phyloP scores from a whole-genome alignment of 768 basidiomycete genomes.

The Aureoboletus auriporus region DNA sequence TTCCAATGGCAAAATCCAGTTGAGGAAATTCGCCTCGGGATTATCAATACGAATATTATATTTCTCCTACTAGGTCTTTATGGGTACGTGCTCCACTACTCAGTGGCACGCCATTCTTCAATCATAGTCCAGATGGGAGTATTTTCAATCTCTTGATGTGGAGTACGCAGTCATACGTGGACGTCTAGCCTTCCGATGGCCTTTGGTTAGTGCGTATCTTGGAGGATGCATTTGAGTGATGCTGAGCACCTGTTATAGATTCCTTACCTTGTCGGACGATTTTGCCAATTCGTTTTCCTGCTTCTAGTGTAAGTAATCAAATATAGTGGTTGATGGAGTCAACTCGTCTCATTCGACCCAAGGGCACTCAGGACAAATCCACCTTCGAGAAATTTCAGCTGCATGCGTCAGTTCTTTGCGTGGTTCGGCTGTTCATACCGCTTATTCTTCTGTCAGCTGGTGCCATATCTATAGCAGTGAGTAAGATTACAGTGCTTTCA shows the following conservation, averaged over 20 bases:
- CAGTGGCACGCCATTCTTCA: neutral
- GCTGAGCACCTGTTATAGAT: slow-evolving; percentile 8
- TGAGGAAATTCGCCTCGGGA: neutral
- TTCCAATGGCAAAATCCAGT: slow-evolving; percentile 14
- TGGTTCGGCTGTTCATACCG: neutral
- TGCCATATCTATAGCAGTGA: slow-evolving; percentile 9
- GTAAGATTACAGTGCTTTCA: neutral
- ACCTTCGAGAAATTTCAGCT: neutral
- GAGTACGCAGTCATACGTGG: slow-evolving; percentile 23
- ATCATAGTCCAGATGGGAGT: slow-evolving; percentile 21
- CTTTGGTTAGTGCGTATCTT: slow-evolving; percentile 15
- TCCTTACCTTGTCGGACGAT: slow-evolving; percentile 23
- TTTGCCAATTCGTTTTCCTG: slow-evolving; percentile 13
- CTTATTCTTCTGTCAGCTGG: slow-evolving; percentile 9
- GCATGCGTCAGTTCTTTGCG: slow-evolving; percentile 17
- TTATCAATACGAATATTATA: slow-evolving; percentile 3
- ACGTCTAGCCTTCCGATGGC: slow-evolving; percentile 23
- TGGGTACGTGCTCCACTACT: slow-evolving; percentile 10
- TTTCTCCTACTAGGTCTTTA: slow-evolving; percentile 21
- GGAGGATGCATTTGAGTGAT: neutral
- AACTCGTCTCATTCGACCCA: neutral
- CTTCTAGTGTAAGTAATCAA: slow-evolving; percentile 11
- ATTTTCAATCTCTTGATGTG: slow-evolving; percentile 13
- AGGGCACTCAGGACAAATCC: slow-evolving; percentile 4
- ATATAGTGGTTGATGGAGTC: neutral